These are phyloP conservation scores for Myxozyma neotropica DNA, from an alignment of 805 yeast species.

Conservation along the genomic window DNA sequence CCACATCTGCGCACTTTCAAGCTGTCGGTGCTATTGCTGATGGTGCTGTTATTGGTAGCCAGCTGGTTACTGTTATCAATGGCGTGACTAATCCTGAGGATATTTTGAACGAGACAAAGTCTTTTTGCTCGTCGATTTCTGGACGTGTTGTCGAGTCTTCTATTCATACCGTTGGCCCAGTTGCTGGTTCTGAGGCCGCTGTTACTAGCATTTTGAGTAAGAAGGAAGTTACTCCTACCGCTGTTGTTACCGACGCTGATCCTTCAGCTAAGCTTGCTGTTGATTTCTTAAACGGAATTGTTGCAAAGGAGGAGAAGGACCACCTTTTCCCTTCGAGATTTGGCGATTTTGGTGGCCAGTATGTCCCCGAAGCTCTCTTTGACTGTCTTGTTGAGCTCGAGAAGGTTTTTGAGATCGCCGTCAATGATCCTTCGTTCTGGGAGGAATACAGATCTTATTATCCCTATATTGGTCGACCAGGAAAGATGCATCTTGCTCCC, in stretches of 20 bases:
- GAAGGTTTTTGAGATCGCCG: constrained; percentile 80
- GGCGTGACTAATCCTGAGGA: constrained; percentile 50
- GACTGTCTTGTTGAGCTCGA: constrained; percentile 90
- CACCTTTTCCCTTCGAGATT: constrained; percentile 60
- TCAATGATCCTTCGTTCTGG: constrained; percentile 92
- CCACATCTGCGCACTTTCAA: constrained; percentile 86
- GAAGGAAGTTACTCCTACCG: constrained; percentile 29
- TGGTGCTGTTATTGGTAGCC: constrained; percentile 96
- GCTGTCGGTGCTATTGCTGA: constrained; percentile 81
- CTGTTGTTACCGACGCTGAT: constrained; percentile 42
- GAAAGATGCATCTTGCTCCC: constrained; percentile 86
- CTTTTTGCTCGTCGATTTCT: constrained; percentile 49
- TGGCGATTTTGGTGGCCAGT: constrained; percentile 98
- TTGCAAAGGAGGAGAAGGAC: constrained; percentile 13
- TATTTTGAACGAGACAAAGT: constrained; percentile 64
- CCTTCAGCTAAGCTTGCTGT: constrained; percentile 40
- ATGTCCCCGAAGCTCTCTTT: constrained; percentile 95
- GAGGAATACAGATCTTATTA: constrained; percentile 81
- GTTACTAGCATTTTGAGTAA: not conserved
- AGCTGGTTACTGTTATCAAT: constrained; percentile 69
- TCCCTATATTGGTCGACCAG: constrained; percentile 95
- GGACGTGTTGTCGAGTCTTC: constrained; percentile 17
- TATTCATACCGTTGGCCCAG: constrained; percentile 38
- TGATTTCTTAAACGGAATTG: constrained; percentile 23
- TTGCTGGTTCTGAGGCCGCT: constrained; percentile 38